These are phyloP conservation scores for Alternaria arbusti DNA, from an alignment of 2,329 filamentous ascomycete species.

Conservation along the genomic window DNA sequence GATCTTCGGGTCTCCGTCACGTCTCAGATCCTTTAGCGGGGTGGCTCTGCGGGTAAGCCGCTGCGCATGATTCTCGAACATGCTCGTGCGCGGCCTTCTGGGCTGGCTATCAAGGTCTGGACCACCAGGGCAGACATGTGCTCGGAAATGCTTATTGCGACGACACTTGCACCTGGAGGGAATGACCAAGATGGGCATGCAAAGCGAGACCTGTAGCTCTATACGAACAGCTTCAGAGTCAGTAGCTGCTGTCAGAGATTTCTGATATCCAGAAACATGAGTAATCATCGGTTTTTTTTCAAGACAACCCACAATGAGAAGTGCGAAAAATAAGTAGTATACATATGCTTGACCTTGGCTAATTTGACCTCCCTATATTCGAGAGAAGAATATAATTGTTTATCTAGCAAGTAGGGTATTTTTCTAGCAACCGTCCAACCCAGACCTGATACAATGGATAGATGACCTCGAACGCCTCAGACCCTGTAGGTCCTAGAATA, in stretches of 20 bases:
- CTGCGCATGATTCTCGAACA: slow-evolving; percentile 21
- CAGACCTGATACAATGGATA: background rate
- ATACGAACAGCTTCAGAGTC: background rate
- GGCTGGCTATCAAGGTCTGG: slow-evolving; percentile 34
- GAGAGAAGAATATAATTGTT: slow-evolving; percentile 7
- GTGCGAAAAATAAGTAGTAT: background rate
- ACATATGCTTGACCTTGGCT: background rate
- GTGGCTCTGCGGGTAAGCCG: slow-evolving; percentile 33
- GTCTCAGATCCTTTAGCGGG: slow-evolving; percentile 31
- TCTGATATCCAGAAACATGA: background rate
- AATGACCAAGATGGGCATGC: background rate
- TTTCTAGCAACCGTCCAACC: slow-evolving; percentile 9
- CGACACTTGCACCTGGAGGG: slow-evolving; percentile 24
- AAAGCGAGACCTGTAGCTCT: background rate
- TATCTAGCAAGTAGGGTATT: slow-evolving; percentile 16
- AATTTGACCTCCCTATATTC: background rate
- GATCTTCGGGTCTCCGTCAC: slow-evolving; percentile 22
- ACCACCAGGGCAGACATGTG: slow-evolving; percentile 26
- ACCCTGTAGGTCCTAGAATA: slow-evolving; percentile 4
- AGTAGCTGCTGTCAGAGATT: background rate
- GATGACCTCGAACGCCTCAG: slow-evolving; percentile 4
- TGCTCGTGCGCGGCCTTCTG: slow-evolving; percentile 26
- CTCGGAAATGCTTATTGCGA: slow-evolving; percentile 45
- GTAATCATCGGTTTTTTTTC: background rate
- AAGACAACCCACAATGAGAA: background rate